phyloP scores from a whole-genome alignment of 2,329 filamentous ascomycete genomes.

The Neonectria coccinea region DNA sequence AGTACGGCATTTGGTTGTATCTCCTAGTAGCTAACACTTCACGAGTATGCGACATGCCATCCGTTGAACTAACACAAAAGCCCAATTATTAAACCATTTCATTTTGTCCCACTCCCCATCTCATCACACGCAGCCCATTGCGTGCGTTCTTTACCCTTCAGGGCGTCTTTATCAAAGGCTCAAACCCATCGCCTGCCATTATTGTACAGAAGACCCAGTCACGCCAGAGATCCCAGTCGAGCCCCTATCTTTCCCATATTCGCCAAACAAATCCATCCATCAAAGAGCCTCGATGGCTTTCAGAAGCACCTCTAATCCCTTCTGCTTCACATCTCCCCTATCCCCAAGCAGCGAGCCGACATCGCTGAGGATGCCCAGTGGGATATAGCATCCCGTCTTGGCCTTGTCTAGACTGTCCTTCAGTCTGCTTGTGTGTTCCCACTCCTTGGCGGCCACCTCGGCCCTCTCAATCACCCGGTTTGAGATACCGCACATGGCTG shows the following conservation, averaged over 20 bases:
- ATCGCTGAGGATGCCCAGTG: slow-evolving; percentile 88
- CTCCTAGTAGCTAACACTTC: not conserved
- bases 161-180: slow-evolving; percentile 22
- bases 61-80: not conserved
- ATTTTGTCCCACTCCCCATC: slow-evolving; percentile 7
- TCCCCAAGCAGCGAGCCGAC: slow-evolving; percentile 80
- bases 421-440: slow-evolving; percentile 93
- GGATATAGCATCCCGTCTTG: slow-evolving; percentile 83
- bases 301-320: slow-evolving; percentile 69
- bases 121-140: slow-evolving; percentile 13
- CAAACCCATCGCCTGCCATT: slow-evolving; percentile 14
- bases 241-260: not conserved
- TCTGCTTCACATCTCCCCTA: slow-evolving; percentile 60
- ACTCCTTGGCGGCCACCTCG: slow-evolving; percentile 88
- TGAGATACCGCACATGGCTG: slow-evolving; percentile 96
- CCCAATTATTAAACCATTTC: slow-evolving; percentile 6
- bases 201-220: slow-evolving; percentile 33
- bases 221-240: slow-evolving; percentile 21
- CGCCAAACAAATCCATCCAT: slow-evolving; percentile 13
- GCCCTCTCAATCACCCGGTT: slow-evolving; percentile 84
- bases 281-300: slow-evolving; percentile 70
- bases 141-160: slow-evolving; percentile 8
- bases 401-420: slow-evolving; percentile 89
- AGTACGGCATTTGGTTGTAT: too few relatives aligned
- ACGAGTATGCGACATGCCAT: not conserved